These are phyloP conservation scores for Primulina eburnea DNA, from an alignment of 257 asterid genomes.

Conservation along the genomic window DNA sequence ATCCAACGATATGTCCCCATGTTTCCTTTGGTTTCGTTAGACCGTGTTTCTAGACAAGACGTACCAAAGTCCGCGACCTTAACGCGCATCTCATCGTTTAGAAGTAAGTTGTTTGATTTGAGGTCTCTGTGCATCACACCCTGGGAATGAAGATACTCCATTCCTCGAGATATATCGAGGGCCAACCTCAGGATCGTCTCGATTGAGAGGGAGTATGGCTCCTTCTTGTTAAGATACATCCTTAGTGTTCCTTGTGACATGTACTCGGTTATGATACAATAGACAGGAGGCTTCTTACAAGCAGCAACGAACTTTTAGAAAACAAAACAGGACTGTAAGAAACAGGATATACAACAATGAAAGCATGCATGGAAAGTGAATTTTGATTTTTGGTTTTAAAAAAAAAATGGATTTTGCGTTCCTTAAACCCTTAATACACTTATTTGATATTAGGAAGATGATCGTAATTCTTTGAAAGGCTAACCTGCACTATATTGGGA, in stretches of 20 bases:
- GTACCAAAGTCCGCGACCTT: conserved; percentile 91
- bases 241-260: conserved; percentile 80
- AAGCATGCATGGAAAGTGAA: no score
- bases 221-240: conserved; percentile 76
- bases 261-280: conserved; percentile 77
- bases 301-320: conserved; percentile 68
- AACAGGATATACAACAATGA: background rate
- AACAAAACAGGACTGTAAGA: background rate
- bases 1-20: conserved; percentile 94
- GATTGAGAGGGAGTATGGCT: conserved; percentile 63
- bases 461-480: background rate
- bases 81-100: conserved; percentile 68
- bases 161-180: conserved; percentile 76
- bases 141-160: conserved; percentile 81
- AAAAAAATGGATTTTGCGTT: no score
- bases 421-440: no score
- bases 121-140: conserved; percentile 92
- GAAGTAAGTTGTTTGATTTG: conserved; percentile 78
- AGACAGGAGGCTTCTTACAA: conserved; percentile 68
- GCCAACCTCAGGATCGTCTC: conserved; percentile 61
- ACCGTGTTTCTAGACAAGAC: conserved; percentile 70
- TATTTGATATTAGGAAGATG: background rate
- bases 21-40: conserved; percentile 53
- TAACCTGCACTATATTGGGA: conserved; percentile 66
- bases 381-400: no score